Evolutionary conservation across 345 rosid species (phyloP), one percentile per base, ranked within the genome.

Genomic region (Stellera chamaejasme): DNA sequence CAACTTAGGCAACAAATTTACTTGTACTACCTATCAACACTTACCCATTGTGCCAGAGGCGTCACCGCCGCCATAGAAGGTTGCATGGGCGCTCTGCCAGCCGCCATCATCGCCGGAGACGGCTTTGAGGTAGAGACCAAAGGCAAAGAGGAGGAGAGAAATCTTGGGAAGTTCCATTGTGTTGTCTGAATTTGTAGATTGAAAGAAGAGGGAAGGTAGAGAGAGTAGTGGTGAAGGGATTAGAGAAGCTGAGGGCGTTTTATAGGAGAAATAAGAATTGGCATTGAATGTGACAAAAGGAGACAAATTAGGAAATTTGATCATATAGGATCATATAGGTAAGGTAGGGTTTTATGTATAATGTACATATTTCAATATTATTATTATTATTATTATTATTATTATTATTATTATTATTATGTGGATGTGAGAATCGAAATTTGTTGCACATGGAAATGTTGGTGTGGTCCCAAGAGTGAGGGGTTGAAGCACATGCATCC

Each of bases 21-120:
- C 23, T 19, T 19, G 23, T 19, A 19, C 23, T 1, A 1, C 23
- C 23, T 19, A 32, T 10, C 10, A n/a, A 6, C 45, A 73, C 82
- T 8, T 65, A 83, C 95, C 90, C 90, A 86, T 86, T 45, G 95
- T 86, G 74, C 90, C 88, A 28, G 90, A 76, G 26, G 95, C 95
- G 36, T 86, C 95, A 0, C 81, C 87, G 2, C 90, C 95, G 5
- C 95, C 95, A 57, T 86, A 86, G 66, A 86, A 86, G 11, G 95
- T 86, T 48, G 90, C 95, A 51, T 83, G 90, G 3, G 77, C 88
- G 15, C 80, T 23, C 62, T 79, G 59, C 96, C 97, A 87, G 3
- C 88, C 93, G 2, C 88, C 93, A 1, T 88, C 90, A 70, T 84
- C 87, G 7, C 72, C 93, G 48, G 14, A 69, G 66, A 72, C 42